Evolutionary conservation across 179 eudicot genomes (phyloP), one percentile per base, ranked within the genome.

Genomic region (Beta corolliflora): DNA sequence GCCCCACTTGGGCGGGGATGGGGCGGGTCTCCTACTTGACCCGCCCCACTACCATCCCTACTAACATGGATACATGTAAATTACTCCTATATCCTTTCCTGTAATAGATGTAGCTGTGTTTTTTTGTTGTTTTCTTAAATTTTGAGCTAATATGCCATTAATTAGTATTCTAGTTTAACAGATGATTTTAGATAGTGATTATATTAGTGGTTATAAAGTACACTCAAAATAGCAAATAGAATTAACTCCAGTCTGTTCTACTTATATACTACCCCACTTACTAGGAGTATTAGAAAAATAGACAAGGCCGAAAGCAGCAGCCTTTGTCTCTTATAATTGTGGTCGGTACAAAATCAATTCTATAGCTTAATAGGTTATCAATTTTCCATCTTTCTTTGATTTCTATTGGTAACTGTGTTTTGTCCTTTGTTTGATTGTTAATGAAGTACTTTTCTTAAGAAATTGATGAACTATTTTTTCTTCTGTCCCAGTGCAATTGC

Each of bases 171-270:
- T 72, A 59, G 53, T 36, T 54, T 66, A 48, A 21, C 65, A 75
- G 48, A 25, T 67, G 15, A 60, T 52, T 80, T 36, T 23, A 56
- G 56, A 54, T 23, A 25, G 44, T 68, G 55, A 74, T 45, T 55
- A 68, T 69, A 44, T 81, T 67, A 56, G 73, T 81, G 56, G 67
- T 73, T 73, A 58, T 69, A 73, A 84, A 80, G 83, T 59, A 52
- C 77, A 21, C 55, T n/a, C 18, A 63, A 58, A 75, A 76, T 36
- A 63, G 61, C 59, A 60, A 71, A 64, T 84, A 63, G 3, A 56
- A 50, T 82, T 46, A 75, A 67, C 54, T 73, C 64, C n/a, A 23
- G 48, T 19, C 10, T 46, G 48, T 36, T 56, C 67, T 73, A 78
- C 53, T 55, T 55, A 36, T 52, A 59, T 81, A 56, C 18, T 46